Evolutionary conservation across 2,329 filamentous ascomycete species (phyloP).

Genomic region (Exophiala calicioides): DNA sequence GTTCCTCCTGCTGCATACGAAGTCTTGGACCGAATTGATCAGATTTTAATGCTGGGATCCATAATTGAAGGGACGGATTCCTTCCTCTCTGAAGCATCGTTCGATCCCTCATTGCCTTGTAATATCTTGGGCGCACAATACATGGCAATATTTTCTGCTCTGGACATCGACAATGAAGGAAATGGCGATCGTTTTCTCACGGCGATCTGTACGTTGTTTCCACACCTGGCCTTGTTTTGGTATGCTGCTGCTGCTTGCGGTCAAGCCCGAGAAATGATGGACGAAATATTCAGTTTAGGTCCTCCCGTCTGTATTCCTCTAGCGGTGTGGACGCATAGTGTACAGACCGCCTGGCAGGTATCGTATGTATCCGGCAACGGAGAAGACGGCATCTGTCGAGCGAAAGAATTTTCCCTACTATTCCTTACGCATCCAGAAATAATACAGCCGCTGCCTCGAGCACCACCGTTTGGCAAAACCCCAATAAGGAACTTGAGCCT

Average conservation of each 20-base stretch:
- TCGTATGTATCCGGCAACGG: neutral
- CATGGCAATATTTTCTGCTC: conserved; percentile 4
- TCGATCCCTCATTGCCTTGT: conserved; percentile 4
- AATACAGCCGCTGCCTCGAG: conserved; percentile 3
- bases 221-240: conserved; percentile 1
- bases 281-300: conserved; percentile 1
- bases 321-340: neutral
- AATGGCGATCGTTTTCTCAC: neutral
- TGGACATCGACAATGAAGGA: conserved; percentile 2
- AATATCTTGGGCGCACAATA: conserved; percentile 4
- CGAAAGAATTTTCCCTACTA: neutral
- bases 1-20: neutral
- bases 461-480: conserved; percentile 2
- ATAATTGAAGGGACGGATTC: neutral
- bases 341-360: conserved; percentile 4
- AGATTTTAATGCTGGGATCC: neutral
- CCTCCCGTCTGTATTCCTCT: conserved; percentile 1
- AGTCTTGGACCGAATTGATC: neutral
- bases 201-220: conserved; percentile 1
- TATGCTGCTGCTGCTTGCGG: conserved; percentile 6
- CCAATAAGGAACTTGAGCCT: conserved; percentile 1
- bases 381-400: neutral
- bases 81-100: neutral
- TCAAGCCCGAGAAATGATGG: conserved; percentile 4
- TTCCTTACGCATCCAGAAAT: conserved; percentile 1